Evolutionary conservation across 1,139 yeast genomes (phyloP).

Genomic region (Meyerozyma athensensis): DNA sequence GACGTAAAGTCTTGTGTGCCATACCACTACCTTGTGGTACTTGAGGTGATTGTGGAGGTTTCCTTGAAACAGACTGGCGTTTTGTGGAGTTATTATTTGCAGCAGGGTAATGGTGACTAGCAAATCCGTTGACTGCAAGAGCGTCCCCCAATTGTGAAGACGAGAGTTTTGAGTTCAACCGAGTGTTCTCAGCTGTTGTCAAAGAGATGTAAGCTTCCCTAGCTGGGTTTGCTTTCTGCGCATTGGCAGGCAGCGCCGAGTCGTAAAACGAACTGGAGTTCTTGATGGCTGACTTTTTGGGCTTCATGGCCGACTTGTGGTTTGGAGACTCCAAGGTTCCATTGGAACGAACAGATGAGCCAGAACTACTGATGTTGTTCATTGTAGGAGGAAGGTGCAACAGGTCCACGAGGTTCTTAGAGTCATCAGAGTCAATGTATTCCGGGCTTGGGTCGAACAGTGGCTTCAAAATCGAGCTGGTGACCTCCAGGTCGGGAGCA

Average conservation of each 20-base stretch:
- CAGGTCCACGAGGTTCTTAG: conserved; percentile 10
- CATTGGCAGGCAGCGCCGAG: conserved; percentile 11
- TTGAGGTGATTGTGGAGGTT: conserved; percentile 6
- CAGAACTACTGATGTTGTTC: conserved; percentile 19
- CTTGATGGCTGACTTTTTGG: conserved; percentile 67
- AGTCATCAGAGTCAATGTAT: conserved; percentile 8
- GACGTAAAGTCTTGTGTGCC: conserved; percentile 5
- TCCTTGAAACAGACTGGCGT: conserved; percentile 6
- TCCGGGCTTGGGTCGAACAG: conserved; percentile 21
- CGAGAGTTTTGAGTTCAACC: conserved; percentile 60
- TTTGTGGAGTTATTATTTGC: conserved; percentile 4
- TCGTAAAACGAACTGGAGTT: conserved; percentile 30
- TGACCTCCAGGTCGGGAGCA: conserved; percentile 19
- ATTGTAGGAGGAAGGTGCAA: conserved; percentile 15
- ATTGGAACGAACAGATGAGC: conserved; percentile 28
- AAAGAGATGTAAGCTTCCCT: conserved; percentile 60
- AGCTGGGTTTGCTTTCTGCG: conserved; percentile 35
- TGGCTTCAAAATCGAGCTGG: conserved; percentile 25
- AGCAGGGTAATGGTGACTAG: conserved; percentile 6
- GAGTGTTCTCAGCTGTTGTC: conserved; percentile 74
- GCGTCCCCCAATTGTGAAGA: conserved; percentile 29
- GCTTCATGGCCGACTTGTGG: conserved; percentile 19
- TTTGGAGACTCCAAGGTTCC: conserved; percentile 23
- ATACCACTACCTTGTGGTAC: conserved; percentile 6
- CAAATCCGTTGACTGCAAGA: conserved; percentile 5